Conservation (phyloP, 176 grass and related monocot species). For the Miscanthus lutarioriparius region DNA sequence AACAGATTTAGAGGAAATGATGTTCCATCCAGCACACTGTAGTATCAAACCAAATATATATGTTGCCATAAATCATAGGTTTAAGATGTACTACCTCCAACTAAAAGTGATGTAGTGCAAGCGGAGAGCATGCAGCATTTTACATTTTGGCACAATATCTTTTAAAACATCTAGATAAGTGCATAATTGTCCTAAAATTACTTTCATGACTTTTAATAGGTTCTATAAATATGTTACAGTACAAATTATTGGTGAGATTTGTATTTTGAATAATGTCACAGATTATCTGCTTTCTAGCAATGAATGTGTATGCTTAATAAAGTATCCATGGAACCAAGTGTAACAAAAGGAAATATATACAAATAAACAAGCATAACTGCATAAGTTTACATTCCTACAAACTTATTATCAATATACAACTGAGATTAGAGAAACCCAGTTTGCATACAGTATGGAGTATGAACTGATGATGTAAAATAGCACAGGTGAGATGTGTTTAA, state of each 20-base stretch:
- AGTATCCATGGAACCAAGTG: neutral
- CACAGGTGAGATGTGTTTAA: neutral
- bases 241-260: neutral
- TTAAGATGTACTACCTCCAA: neutral
- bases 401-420: neutral
- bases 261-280: neutral
- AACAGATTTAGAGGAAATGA: slow-evolving; percentile 11
- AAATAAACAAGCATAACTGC: neutral
- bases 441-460: slow-evolving; percentile 1
- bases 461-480: slow-evolving; percentile 3
- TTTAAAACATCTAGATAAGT: neutral
- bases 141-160: neutral
- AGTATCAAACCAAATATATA: neutral
- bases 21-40: neutral
- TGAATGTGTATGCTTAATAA: neutral
- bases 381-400: neutral
- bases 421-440: neutral
- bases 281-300: neutral
- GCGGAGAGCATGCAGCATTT: neutral
- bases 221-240: neutral
- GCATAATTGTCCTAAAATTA: neutral
- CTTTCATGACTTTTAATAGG: neutral
- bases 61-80: neutral
- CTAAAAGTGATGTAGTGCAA: neutral
- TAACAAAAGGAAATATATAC: neutral